A percentile compares a stretch with the other conserved stretches of the same genome.
Conservation (phyloP, 371 early-diverging fungal species). For the Rhizopus microsporus region DNA sequence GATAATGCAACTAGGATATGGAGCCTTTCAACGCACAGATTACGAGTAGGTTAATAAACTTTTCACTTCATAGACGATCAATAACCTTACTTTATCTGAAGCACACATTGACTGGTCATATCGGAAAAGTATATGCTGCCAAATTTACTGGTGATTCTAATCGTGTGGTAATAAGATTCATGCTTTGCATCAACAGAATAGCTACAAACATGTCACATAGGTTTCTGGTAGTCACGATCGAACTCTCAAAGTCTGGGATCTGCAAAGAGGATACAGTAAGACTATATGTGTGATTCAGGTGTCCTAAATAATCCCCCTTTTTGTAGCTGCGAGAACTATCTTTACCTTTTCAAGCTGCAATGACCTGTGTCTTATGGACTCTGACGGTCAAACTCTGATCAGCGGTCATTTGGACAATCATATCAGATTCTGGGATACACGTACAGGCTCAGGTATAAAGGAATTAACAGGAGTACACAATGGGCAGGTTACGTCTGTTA, state of each 20-base stretch:
- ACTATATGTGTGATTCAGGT: background rate
- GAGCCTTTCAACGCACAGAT: conserved; percentile 74
- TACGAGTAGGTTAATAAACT: conserved; percentile 41
- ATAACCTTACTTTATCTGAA: conserved; percentile 20
- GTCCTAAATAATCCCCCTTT: background rate
- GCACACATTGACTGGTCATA: conserved; percentile 95
- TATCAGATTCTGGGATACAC: conserved; percentile 90
- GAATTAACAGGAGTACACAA: conserved; percentile 84
- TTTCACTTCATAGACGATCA: too few relatives aligned
- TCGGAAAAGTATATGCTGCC: conserved; percentile 89
- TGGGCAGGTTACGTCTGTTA: conserved; percentile 86
- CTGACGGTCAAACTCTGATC: conserved; percentile 80
- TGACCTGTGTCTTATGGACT: conserved; percentile 82
- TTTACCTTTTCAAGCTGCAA: conserved; percentile 95
- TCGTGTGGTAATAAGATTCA: conserved; percentile 61
- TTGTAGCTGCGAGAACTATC: conserved; percentile 77
- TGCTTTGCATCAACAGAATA: too few relatives aligned
- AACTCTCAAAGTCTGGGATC: conserved; percentile 95
- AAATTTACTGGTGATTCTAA: conserved; percentile 80
- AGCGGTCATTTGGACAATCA: conserved; percentile 94
- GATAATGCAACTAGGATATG: conserved; percentile 91
- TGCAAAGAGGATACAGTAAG: conserved; percentile 83
- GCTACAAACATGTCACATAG: conserved; percentile 26
- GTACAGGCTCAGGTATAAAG: conserved; percentile 77
- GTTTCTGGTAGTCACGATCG: conserved; percentile 95